These are phyloP conservation scores for Dothiorella sarmentorum DNA, from an alignment of 2,329 filamentous ascomycete genomes.

Conservation along the genomic window DNA sequence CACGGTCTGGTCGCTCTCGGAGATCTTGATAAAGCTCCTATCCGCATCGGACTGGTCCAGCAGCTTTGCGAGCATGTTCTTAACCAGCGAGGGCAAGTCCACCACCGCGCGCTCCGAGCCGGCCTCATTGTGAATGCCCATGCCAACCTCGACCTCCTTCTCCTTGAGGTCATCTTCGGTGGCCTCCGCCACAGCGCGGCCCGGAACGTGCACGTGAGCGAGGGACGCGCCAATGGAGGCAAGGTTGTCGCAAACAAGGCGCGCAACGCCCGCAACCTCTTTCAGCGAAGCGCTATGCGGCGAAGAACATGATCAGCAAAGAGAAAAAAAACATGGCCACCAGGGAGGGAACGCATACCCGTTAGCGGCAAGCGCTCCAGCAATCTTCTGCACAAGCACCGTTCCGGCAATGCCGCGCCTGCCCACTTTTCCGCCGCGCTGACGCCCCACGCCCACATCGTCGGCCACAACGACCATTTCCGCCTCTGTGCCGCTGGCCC, in stretches of 20 bases:
- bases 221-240: constrained; percentile 83
- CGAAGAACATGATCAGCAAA: background rate
- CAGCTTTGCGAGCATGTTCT: constrained; percentile 59
- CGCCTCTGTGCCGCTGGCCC: constrained; percentile 69
- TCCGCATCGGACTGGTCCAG: constrained; percentile 63
- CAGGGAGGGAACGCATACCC: constrained; percentile 46
- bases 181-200: constrained; percentile 56
- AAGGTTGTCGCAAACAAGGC: constrained; percentile 68
- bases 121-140: constrained; percentile 62
- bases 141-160: constrained; percentile 64
- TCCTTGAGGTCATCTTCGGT: constrained; percentile 57
- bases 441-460: constrained; percentile 82
- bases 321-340: constrained; percentile 12
- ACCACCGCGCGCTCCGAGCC: constrained; percentile 41
- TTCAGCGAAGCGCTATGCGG: constrained; percentile 50
- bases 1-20: constrained; percentile 60
- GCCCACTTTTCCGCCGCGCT: constrained; percentile 85
- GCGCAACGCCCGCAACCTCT: constrained; percentile 70
- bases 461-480: constrained; percentile 93
- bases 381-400: constrained; percentile 86
- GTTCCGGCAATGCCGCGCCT: constrained; percentile 87
- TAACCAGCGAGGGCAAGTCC: constrained; percentile 44
- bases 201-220: constrained; percentile 90
- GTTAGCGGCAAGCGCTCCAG: constrained; percentile 74
- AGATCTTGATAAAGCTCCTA: constrained; percentile 65